Evolutionary conservation across 2,329 filamentous ascomycete genomes (phyloP).

Genomic region (Aureobasidium sp.): DNA sequence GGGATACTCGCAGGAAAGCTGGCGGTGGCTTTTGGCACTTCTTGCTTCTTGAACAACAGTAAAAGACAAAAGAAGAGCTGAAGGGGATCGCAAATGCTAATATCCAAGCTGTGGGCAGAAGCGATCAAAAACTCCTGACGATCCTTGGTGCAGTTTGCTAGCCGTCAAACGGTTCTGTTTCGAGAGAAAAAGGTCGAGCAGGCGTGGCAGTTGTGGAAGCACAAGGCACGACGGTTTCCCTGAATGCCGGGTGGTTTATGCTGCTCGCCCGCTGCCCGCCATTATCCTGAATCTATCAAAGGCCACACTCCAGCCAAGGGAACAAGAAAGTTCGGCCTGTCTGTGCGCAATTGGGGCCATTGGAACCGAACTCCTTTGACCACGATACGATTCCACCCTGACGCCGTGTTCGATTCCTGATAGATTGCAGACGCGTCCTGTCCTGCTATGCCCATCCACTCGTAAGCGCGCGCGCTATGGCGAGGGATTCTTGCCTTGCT

Average conservation of each 20-base stretch:
- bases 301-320: not conserved
- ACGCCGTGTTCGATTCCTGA: constrained; percentile 3
- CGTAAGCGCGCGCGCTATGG: not conserved
- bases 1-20: not conserved
- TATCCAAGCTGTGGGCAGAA: not conserved
- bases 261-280: not conserved
- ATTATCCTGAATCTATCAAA: not conserved
- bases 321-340: not conserved
- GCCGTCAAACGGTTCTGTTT: constrained; percentile 7
- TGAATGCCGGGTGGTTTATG: constrained; percentile 4
- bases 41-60: not conserved
- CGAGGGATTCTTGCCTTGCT: not conserved
- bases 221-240: constrained; percentile 7
- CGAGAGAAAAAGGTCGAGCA: not conserved
- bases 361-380: not conserved
- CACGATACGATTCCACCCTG: not conserved
- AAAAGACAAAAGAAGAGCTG: not conserved
- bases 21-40: not conserved
- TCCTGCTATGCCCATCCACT: not conserved
- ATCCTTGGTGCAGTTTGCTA: not conserved
- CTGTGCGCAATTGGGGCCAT: constrained; percentile 1
- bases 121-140: not conserved
- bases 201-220: not conserved
- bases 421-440: constrained; percentile 1
- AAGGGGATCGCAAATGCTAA: not conserved